Percentiles rank a stretch among this genome's conserved stretches.
These are phyloP conservation scores for Metschnikowia peoriensis DNA, from an alignment of 805 yeast species.

Conservation along the genomic window DNA sequence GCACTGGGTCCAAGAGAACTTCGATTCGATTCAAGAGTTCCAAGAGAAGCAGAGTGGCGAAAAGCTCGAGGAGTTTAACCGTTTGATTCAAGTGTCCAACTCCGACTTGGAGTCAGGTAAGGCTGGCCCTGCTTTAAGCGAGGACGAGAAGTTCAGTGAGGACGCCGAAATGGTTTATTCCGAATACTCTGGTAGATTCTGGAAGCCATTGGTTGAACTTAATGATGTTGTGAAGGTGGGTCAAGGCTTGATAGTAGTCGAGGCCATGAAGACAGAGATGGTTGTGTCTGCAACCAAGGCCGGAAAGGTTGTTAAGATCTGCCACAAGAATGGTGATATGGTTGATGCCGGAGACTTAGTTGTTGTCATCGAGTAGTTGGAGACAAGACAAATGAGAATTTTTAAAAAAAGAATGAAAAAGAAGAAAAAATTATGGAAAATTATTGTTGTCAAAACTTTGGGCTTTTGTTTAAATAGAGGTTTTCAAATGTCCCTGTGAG, in stretches of 20 bases:
- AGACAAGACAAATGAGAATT: too few relatives aligned
- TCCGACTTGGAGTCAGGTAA: slow-evolving; percentile 58
- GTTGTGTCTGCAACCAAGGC: slow-evolving; percentile 66
- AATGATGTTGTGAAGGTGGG: slow-evolving; percentile 75
- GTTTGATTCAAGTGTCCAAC: slow-evolving; percentile 77
- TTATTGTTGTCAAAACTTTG: neutral
- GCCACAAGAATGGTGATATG: slow-evolving; percentile 89
- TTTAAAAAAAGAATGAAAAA: neutral
- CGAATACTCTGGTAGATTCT: slow-evolving; percentile 94
- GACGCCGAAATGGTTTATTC: slow-evolving; percentile 84
- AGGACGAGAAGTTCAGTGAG: slow-evolving; percentile 64
- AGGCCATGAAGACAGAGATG: slow-evolving; percentile 99
- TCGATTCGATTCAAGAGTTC: slow-evolving; percentile 68
- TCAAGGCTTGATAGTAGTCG: slow-evolving; percentile 83
- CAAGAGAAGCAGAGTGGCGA: slow-evolving; percentile 71
- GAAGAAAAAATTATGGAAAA: neutral
- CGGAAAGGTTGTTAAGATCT: slow-evolving; percentile 71
- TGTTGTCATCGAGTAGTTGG: slow-evolving; percentile 60
- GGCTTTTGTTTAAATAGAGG: neutral
- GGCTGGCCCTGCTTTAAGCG: slow-evolving; percentile 43
- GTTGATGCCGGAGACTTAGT: slow-evolving; percentile 96
- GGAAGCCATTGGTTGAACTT: slow-evolving; percentile 83
- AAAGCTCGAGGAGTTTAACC: slow-evolving; percentile 80
- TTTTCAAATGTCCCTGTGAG: slow-evolving; percentile 14
- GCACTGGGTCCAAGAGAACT: slow-evolving; percentile 73